Evolutionary conservation across 2,329 filamentous ascomycete species (phyloP), one percentile per base, ranked within the genome.

Genomic region (Sphaerulina populicola): DNA sequence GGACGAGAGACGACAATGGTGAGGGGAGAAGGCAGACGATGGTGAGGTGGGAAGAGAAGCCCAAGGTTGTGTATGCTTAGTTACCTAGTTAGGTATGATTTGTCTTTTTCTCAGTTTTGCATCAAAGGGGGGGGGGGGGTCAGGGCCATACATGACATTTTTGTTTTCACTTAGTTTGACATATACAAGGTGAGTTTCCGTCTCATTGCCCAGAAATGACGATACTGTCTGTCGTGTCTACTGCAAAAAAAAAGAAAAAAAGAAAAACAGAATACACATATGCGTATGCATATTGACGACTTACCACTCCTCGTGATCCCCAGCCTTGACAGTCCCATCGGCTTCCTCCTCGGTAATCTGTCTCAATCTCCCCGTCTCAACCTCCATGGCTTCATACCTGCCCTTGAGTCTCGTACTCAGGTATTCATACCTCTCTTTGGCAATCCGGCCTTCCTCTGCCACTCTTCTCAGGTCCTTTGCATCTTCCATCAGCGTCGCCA

Each of bases 321-420:
- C 40, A 14, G 31, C 44, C 41, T 18, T 33, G 11, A 44, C n/a
- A 5, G 42, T 41, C 46, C 18, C 49, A 36, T 55, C 54, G 6
- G 54, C 55, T 18, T 60, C 61, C 38, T 65, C 62, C 21, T 62
- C 61, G 4, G 56, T 53, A 30, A 60, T 50, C 18, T 55, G 42
- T 45, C 55, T 59, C 56, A 66, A 50, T 46, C 64, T 58, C 55
- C 52, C 52, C 29, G 55, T 49, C 53, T 61, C 58, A 21, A 52
- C 57, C 39, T 51, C 53, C 37, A 65, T 44, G 6, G 52, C 37
- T n/a, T 55, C 56, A 52, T 58, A 50, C 11, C 56, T 50, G 21
- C 41, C 45, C 43, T 55, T 50, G 41, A 64, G 45, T 18, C 30
- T 35, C 42, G 47, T 41, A 54, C 55, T 63, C 9, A 52, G 39